These are phyloP conservation scores for Daldinia caldariorum DNA, from an alignment of 495 filamentous ascomycete species.

Conservation along the genomic window DNA sequence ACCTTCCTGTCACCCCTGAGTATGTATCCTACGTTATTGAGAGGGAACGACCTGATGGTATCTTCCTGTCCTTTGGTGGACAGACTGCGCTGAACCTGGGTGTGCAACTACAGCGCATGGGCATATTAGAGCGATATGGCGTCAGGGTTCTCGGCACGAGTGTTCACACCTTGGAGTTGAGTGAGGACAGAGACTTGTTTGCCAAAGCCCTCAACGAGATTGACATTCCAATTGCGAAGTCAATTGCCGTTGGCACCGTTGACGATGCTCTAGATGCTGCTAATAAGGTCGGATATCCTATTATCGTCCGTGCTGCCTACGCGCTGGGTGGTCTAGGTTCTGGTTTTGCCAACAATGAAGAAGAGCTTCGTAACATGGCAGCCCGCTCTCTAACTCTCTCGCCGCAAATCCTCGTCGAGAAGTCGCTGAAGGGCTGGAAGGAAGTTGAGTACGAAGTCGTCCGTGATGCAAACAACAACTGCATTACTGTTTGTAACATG, in stretches of 20 bases:
- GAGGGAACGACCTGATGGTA: slow-evolving; percentile 93
- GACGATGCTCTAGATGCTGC: slow-evolving; percentile 92
- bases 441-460: slow-evolving; percentile 99
- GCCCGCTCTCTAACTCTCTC: slow-evolving; percentile 94
- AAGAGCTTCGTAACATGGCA: slow-evolving; percentile 91
- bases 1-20: slow-evolving; percentile 93
- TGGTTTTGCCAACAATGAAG: slow-evolving; percentile 93
- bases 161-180: slow-evolving; percentile 91
- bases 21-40: slow-evolving; percentile 98
- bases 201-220: slow-evolving; percentile 89
- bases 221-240: slow-evolving; percentile 95
- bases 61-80: slow-evolving; percentile 96
- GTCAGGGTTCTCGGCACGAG: slow-evolving; percentile 95
- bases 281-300: slow-evolving; percentile 88
- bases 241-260: slow-evolving; percentile 87
- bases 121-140: slow-evolving; percentile 91
- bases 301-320: slow-evolving; percentile 96
- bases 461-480: slow-evolving; percentile 92
- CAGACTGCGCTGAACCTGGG: slow-evolving; percentile 96
- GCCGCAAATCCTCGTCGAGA: slow-evolving; percentile 96
- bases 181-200: slow-evolving; percentile 96
- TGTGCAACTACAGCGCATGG: slow-evolving; percentile 96
- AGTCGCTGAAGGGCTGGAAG: slow-evolving; percentile 99
- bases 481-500: slow-evolving; percentile 99
- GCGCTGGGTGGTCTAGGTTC: slow-evolving; percentile 95